Evolutionary conservation across 148 eudicot species (phyloP), one percentile per base, ranked within the genome.

Genomic region (Camellia sinensis): DNA sequence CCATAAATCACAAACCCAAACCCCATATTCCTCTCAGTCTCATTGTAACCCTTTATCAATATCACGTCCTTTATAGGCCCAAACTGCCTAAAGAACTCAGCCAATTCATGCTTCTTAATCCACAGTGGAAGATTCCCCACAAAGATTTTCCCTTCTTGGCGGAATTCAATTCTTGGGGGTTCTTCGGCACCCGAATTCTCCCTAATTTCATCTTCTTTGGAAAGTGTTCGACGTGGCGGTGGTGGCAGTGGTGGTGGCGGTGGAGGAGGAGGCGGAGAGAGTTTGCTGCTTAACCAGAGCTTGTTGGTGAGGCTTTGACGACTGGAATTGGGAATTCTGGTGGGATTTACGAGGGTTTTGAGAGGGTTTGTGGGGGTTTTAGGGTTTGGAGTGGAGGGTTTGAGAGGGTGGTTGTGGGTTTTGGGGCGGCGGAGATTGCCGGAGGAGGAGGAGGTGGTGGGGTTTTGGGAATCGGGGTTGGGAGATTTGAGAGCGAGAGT

Each of bases 61-160:
- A 95, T 89, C 75, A 91, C 93, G 77, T 89, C 89, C 84, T 89
- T 87, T 13, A 95, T 92, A 13, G 90, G 92, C 82, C 99, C 99
- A 48, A 95, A 95, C 70, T 95, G 99, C 22, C 99, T 85, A 50
- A 95, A 95, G 70, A 92, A 91, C 81, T 95, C 99, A 11, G 81
- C 46, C 11, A 95, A 68, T 80, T 95, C 93, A 6, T 83, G 84
- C 74, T 95, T 95, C 84, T 92, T 90, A 9, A 93, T 85, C 97
- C 97, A 93, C 6, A 84, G 53, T 0, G 99, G 99, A 41, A 95
- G 81, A 87, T 95, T 95, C 18, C 97, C 99, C 50, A 95, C 92
- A 77, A 95, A 95, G 5, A 95, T 89, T 79, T 95, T 95, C 52
- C 97, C 99, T 71, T 87, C 84, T 59, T 95, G 94, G 59, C 88